These are phyloP conservation scores for Fomitiporia mediterranea DNA, from an alignment of 1,284 basidiomycete genomes.

Conservation along the genomic window DNA sequence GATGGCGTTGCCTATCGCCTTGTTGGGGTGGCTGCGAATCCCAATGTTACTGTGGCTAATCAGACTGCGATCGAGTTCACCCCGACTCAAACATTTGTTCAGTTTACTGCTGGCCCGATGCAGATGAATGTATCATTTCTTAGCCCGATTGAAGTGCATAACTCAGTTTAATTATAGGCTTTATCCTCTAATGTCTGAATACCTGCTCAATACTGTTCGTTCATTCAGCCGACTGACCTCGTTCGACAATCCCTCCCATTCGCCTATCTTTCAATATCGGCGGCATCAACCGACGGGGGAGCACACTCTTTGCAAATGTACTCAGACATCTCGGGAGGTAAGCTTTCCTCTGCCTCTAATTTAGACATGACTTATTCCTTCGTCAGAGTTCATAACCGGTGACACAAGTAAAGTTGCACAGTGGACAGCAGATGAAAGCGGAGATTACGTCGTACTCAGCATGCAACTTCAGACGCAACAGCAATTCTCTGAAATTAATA, in stretches of 20 bases:
- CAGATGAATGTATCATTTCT: constrained; percentile 35
- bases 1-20: constrained; percentile 30
- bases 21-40: constrained; percentile 12
- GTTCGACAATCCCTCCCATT: constrained; percentile 33
- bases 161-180: neutral
- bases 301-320: constrained; percentile 24
- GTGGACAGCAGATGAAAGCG: constrained; percentile 29
- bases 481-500: constrained; percentile 31
- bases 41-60: constrained; percentile 11
- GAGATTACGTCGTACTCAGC: constrained; percentile 28
- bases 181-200: too few relatives aligned
- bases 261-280: constrained; percentile 25
- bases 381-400: constrained; percentile 34
- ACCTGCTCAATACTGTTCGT: neutral
- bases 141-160: constrained; percentile 37
- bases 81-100: constrained; percentile 34
- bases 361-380: constrained; percentile 14
- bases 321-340: constrained; percentile 21
- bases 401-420: constrained; percentile 27
- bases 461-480: constrained; percentile 33
- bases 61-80: constrained; percentile 26
- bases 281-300: constrained; percentile 23
- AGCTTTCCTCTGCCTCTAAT: constrained; percentile 25
- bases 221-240: constrained; percentile 22
- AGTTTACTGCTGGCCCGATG: constrained; percentile 35